Base-by-base conservation (phyloP, 106 monocot genomes). In the Narthecium ossifragum region DNA sequence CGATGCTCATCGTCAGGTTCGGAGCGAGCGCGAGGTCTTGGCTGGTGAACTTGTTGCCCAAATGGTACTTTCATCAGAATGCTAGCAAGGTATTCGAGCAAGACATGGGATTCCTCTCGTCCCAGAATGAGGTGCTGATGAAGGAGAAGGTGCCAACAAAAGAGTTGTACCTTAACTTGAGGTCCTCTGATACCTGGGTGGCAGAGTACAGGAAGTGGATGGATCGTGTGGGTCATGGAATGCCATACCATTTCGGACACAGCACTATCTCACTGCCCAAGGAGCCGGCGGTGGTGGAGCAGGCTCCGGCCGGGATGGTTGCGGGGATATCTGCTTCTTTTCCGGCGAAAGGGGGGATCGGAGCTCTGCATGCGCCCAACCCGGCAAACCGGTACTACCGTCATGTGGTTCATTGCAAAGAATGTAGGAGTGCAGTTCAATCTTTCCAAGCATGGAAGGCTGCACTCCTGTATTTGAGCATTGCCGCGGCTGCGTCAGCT, bases 51-150 rank as follows among this genome's bases (percentile, higher is more conserved):
- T 8, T 90, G 45, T 0, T 96, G 0, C 96, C 96, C 11, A 66
- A 63, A 20, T 96, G 96, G 96, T 96, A 50, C 78, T 36, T 78
- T 54, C 96, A 96, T 61, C 96, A 96, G 78, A 96, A 96, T 26
- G 78, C 80, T 0, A 63, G 80, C 46, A 90, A 96, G 68, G 90
- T 96, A 3, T 96, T 96, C 41, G 90, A 96, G 78, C 96, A 96
- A 67, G 90, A 96, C 64, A 96, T 96, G 90, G 96, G 96, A 8
- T 96, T 96, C 53, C 75, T 96, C 9, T 96, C 96, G 1, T 96
- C 96, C 4, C 96, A 96, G 71, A 96, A 96, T 30, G 96, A 86
- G 70, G 75, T 96, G 17, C 65, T 96, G 33, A 65, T 96, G 51
- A 78, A 60, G 68, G 90, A 90, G 62, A 84, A 61, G 38, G 67